These are phyloP conservation scores for Aegilops tauschii DNA, from an alignment of 176 grass and related monocot genomes.

Conservation along the genomic window DNA sequence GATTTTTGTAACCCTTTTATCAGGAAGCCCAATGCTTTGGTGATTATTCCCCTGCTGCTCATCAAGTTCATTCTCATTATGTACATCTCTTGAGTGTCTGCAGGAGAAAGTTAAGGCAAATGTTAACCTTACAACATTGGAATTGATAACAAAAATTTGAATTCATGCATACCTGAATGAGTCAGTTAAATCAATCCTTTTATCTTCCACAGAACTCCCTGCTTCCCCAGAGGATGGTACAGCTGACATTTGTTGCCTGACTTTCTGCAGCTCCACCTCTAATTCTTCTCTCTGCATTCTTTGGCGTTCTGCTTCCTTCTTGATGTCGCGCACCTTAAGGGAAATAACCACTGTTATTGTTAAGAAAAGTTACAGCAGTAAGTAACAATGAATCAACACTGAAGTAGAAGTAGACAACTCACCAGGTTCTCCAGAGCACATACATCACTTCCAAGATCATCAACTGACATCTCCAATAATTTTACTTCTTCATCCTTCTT, in stretches of 20 bases:
- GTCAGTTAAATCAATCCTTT: conserved; percentile 31
- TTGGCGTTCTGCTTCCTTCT: conserved; percentile 72
- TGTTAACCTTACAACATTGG: background rate
- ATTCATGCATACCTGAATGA: conserved; percentile 38
- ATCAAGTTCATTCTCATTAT: conserved; percentile 28
- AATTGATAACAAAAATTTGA: conserved; percentile 15
- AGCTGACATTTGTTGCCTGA: conserved; percentile 58
- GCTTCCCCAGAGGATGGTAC: conserved; percentile 38
- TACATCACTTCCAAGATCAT: conserved; percentile 75
- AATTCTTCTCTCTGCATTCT: conserved; percentile 67
- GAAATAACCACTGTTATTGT: conserved; percentile 21
- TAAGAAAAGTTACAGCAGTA: conserved; percentile 11
- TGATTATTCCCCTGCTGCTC: background rate
- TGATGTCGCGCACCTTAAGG: conserved; percentile 69
- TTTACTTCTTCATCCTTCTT: conserved; percentile 93
- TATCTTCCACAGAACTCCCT: conserved; percentile 31
- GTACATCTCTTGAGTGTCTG: conserved; percentile 37
- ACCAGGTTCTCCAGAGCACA: conserved; percentile 77
- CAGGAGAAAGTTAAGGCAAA: conserved; percentile 10
- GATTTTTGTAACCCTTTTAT: background rate
- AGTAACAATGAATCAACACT: background rate
- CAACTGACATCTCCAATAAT: conserved; percentile 72
- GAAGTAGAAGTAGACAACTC: conserved; percentile 25
- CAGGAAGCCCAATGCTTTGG: background rate
- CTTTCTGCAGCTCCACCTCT: conserved; percentile 78